These are phyloP conservation scores for Piloderma croceum DNA, from an alignment of 768 basidiomycete genomes.

Conservation along the genomic window DNA sequence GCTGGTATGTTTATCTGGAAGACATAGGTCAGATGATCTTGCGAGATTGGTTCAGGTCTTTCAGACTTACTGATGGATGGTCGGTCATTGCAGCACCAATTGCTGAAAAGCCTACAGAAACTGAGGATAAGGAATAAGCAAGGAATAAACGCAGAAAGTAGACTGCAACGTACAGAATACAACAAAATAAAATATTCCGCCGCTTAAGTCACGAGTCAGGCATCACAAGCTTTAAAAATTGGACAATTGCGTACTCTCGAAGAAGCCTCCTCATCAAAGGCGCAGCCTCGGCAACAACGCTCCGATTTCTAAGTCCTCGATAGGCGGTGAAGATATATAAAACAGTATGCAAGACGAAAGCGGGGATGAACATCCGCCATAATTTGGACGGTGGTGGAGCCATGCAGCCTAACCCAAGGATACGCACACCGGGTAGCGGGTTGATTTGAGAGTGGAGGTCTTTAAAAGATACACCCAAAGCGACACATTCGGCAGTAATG, in stretches of 20 bases:
- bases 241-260: neutral
- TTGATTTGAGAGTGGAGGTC: neutral
- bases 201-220: neutral
- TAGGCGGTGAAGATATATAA: conserved; percentile 5
- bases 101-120: neutral
- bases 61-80: neutral
- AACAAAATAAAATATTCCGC: neutral
- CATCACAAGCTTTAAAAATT: neutral
- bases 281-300: neutral
- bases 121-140: neutral
- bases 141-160: neutral
- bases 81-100: neutral
- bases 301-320: neutral
- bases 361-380: conserved; percentile 13
- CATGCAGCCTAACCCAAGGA: conserved; percentile 13
- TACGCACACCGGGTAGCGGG: conserved; percentile 1
- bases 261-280: neutral
- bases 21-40: neutral
- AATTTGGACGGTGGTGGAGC: conserved; percentile 11
- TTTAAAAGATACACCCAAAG: conserved; percentile 6
- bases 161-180: neutral
- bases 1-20: neutral
- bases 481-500: conserved; percentile 2
- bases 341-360: conserved; percentile 13
- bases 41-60: neutral